These are phyloP conservation scores for Quercus glauca DNA, from an alignment of 306 rosid genomes.

Conservation along the genomic window DNA sequence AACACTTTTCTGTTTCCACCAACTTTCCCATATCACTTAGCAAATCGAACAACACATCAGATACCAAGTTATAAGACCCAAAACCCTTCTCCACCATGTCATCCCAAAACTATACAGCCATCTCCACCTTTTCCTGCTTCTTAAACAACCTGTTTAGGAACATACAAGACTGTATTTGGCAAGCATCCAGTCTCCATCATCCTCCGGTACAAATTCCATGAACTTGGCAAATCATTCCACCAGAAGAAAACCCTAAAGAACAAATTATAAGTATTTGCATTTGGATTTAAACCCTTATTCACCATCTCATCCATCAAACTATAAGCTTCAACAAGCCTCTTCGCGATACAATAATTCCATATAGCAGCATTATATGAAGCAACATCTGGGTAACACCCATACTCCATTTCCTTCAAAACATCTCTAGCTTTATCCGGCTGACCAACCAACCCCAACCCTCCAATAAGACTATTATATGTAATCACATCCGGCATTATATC, in stretches of 20 bases:
- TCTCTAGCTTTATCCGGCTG: conserved; percentile 81
- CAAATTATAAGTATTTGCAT: conserved; percentile 81
- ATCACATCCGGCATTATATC: conserved; percentile 69
- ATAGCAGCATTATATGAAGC: conserved; percentile 83
- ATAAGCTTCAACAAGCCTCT: conserved; percentile 79
- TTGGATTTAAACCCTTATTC: conserved; percentile 61
- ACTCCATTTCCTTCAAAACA: conserved; percentile 86
- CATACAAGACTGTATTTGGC: conserved; percentile 88
- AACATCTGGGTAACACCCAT: conserved; percentile 75
- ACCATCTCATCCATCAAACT: conserved; percentile 75
- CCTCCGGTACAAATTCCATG: conserved; percentile 66
- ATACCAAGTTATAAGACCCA: conserved; percentile 72
- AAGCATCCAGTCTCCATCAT: conserved; percentile 68
- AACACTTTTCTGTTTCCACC: conserved; percentile 75
- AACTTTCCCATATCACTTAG: conserved; percentile 82
- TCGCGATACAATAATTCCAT: conserved; percentile 79
- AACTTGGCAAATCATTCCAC: conserved; percentile 68
- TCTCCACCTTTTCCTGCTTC: conserved; percentile 74
- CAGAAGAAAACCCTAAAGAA: conserved; percentile 74
- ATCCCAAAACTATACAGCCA: conserved; percentile 81
- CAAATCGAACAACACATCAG: conserved; percentile 84
- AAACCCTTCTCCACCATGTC: conserved; percentile 89
- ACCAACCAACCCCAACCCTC: conserved; percentile 86
- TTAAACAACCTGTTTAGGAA: conserved; percentile 67
- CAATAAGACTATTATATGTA: conserved; percentile 69